Conservation (phyloP, 2,329 filamentous ascomycete species). For the Nemania serpens region DNA sequence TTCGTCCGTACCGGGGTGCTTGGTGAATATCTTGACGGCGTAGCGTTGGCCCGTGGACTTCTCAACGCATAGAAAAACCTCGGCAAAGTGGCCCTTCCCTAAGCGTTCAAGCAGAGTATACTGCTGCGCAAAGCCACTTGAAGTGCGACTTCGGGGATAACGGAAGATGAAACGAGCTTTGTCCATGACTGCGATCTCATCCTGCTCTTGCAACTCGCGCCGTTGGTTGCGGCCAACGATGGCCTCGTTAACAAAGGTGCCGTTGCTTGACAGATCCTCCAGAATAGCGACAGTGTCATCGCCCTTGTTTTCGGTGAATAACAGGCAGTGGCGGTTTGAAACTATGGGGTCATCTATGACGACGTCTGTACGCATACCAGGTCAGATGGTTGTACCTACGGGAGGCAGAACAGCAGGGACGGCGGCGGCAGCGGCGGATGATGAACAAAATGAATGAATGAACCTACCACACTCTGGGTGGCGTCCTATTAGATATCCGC, state of each 20-base stretch:
- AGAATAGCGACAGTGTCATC: constrained; percentile 71
- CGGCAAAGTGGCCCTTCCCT: constrained; percentile 93
- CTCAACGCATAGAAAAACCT: constrained; percentile 89
- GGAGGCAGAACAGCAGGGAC: background rate
- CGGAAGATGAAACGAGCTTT: constrained; percentile 89
- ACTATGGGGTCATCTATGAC: constrained; percentile 77
- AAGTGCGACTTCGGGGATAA: constrained; percentile 76
- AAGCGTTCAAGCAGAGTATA: constrained; percentile 84
- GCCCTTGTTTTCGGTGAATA: constrained; percentile 66
- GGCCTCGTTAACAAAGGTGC: constrained; percentile 93
- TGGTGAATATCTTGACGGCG: constrained; percentile 95
- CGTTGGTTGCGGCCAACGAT: constrained; percentile 91
- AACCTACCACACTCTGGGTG: constrained; percentile 89
- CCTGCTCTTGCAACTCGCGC: constrained; percentile 83
- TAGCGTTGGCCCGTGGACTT: constrained; percentile 80
- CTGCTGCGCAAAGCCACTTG: constrained; percentile 81
- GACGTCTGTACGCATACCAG: constrained; percentile 57
- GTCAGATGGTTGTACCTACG: constrained; percentile 20
- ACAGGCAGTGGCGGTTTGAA: constrained; percentile 81
- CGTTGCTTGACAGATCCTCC: constrained; percentile 94
- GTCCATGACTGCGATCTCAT: constrained; percentile 86
- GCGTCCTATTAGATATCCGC: constrained; percentile 88
- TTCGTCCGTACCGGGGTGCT: constrained; percentile 80
- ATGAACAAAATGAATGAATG: no score
- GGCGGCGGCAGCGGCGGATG: background rate